Evolutionary conservation across 495 filamentous ascomycete species (phyloP), one percentile per base, ranked within the genome.

Genomic region (Daldinia grandis): DNA sequence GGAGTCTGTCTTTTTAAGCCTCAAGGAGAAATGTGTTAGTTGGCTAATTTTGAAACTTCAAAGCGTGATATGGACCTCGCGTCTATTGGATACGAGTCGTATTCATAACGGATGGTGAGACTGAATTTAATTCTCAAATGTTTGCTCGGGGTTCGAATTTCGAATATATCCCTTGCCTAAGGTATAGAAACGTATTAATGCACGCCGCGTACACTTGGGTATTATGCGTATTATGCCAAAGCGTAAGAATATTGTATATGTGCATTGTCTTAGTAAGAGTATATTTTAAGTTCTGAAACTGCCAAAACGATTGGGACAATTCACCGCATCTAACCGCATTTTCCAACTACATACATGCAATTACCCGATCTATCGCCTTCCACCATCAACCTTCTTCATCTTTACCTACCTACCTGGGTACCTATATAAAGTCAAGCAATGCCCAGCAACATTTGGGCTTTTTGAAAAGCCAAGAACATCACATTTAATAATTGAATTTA

Each of bases 301-400:
- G 2, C 33, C 3, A 35, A 35, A 35, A 35, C 33, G 12, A 54
- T 27, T 19, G 37, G 8, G 53, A 54, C 50, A 62, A 33, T 66
- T 73, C 37, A 42, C 53, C 55, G 65, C 40, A 47, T 60, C 53
- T 70, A 51, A 64, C 67, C 62, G 68, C 66, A 62, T 56, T 64
- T 64, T 27, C 67, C 61, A 19, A 62, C 27, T 24, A 15, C 31
- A 8, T 25, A 53, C 6, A 61, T 68, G 65, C 70, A 68, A 64
- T 62, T 68, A 68, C 38, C 70, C 64, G 49, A 60, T 21, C 35
- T 58, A 25, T 25, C 21, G 56, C 12, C 17, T 35, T 17, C 28
- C 55, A 21, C 9, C 19, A 31, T 27, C 58, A 51, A 68, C 47
- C n/a, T 67, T 17, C 27, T 49, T 49, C 57, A 60, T 56, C 31